These are phyloP conservation scores for Phalaenopsis aphrodite DNA, from an alignment of 106 monocot genomes.

Conservation along the genomic window DNA sequence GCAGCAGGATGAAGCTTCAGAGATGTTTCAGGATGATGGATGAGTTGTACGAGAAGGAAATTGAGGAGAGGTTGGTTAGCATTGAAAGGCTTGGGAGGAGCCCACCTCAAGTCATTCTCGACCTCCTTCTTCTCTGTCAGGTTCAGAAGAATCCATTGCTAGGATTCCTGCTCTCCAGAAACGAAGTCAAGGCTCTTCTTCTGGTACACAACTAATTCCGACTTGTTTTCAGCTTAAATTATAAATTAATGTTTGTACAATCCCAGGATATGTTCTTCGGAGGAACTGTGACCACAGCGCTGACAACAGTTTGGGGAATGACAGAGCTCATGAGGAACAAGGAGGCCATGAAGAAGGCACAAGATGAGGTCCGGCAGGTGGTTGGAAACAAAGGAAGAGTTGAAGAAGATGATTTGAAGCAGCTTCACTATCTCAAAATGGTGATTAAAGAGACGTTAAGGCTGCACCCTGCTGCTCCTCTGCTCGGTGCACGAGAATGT, in stretches of 20 bases:
- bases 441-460: conserved; percentile 8
- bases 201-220: neutral
- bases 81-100: neutral
- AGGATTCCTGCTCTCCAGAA: neutral
- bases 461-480: neutral
- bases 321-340: conserved; percentile 6
- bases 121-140: neutral
- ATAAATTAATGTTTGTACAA: neutral
- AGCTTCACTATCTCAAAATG: conserved; percentile 9
- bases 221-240: too few relatives aligned
- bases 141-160: neutral
- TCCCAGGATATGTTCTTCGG: conserved; percentile 8
- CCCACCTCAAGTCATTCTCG: neutral
- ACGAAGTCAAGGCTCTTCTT: conserved; percentile 5
- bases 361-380: neutral
- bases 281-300: conserved; percentile 12
- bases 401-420: conserved; percentile 9
- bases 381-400: conserved; percentile 13
- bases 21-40: neutral
- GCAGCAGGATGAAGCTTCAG: neutral
- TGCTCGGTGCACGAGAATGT: neutral
- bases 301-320: conserved; percentile 13
- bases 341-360: conserved; percentile 10
- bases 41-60: neutral
- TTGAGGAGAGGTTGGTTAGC: neutral